Percentiles rank a stretch among this genome's conserved stretches.
Conservation (phyloP, 306 rosid species). For the Alnus glutinosa region DNA sequence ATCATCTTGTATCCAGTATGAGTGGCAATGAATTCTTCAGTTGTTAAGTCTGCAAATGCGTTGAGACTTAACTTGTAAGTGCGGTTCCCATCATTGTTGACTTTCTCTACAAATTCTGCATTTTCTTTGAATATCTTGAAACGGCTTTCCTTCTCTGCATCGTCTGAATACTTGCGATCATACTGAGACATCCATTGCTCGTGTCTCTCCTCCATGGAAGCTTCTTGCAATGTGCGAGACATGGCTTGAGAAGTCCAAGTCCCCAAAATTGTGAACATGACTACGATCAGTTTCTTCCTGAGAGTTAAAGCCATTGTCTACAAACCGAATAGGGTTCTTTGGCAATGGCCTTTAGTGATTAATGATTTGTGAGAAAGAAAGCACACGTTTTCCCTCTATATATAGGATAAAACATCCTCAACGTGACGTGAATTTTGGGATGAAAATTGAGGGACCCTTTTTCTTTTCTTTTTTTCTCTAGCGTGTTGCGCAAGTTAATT, state of each 20-base stretch:
- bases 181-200: slow-evolving; percentile 35
- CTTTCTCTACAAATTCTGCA: slow-evolving; percentile 32
- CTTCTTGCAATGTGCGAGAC: slow-evolving; percentile 29
- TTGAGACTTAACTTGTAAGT: slow-evolving; percentile 38
- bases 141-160: slow-evolving; percentile 34
- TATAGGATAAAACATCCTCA: no score
- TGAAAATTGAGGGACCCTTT: no score
- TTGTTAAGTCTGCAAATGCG: slow-evolving; percentile 32
- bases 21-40: slow-evolving; percentile 42
- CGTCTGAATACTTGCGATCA: slow-evolving; percentile 7
- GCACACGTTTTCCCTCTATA: no score
- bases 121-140: slow-evolving; percentile 31
- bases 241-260: slow-evolving; percentile 24
- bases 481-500: no score
- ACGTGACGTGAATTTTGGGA: no score
- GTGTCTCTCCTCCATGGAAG: slow-evolving; percentile 24
- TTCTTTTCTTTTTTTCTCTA: no score
- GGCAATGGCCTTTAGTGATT: no score
- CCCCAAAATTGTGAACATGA: slow-evolving; percentile 6
- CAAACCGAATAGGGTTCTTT: background rate
- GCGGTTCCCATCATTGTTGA: slow-evolving; percentile 32
- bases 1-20: slow-evolving; percentile 25
- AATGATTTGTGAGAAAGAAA: no score
- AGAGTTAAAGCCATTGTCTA: slow-evolving; percentile 23
- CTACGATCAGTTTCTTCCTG: background rate